These are phyloP conservation scores for Rubia peregrina DNA, from an alignment of 305 asterid genomes.

Conservation along the genomic window DNA sequence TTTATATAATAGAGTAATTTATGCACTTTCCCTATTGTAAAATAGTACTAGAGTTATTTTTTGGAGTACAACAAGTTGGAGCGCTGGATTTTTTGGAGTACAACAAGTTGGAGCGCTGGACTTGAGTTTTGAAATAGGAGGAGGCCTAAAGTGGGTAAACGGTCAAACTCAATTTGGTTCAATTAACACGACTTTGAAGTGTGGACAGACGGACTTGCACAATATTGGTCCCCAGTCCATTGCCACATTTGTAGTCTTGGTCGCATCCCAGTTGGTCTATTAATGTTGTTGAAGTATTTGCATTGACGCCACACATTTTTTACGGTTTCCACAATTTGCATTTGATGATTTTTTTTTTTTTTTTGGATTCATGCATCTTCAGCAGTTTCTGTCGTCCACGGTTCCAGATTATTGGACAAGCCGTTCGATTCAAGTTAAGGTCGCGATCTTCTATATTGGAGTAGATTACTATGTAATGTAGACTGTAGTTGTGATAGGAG, in stretches of 20 bases:
- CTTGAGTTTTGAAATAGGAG: too few relatives aligned
- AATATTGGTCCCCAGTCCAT: not conserved
- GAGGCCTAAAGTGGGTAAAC: not conserved
- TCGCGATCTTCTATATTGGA: not conserved
- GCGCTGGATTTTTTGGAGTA: too few relatives aligned
- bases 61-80: too few relatives aligned
- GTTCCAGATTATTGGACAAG: not conserved
- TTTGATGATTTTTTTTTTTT: too few relatives aligned
- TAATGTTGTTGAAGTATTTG: not conserved
- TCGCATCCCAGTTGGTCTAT: not conserved
- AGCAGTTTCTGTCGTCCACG: constrained; percentile 4
- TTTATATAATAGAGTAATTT: too few relatives aligned
- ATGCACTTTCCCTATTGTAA: too few relatives aligned
- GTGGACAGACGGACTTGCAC: not conserved
- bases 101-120: too few relatives aligned
- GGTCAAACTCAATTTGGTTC: not conserved
- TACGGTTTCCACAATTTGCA: not conserved
- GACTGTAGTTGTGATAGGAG: too few relatives aligned
- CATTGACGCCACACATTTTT: not conserved
- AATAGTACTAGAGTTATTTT: too few relatives aligned
- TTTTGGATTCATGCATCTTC: not conserved
- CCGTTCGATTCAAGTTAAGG: not conserved
- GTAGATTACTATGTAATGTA: not conserved
- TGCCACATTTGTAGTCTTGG: not conserved
- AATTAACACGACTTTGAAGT: not conserved